Percentiles rank a stretch among this genome's conserved stretches.
These are phyloP conservation scores for Pseudogymnoascus sp. DNA, from an alignment of 2,329 filamentous ascomycete genomes.

Conservation along the genomic window DNA sequence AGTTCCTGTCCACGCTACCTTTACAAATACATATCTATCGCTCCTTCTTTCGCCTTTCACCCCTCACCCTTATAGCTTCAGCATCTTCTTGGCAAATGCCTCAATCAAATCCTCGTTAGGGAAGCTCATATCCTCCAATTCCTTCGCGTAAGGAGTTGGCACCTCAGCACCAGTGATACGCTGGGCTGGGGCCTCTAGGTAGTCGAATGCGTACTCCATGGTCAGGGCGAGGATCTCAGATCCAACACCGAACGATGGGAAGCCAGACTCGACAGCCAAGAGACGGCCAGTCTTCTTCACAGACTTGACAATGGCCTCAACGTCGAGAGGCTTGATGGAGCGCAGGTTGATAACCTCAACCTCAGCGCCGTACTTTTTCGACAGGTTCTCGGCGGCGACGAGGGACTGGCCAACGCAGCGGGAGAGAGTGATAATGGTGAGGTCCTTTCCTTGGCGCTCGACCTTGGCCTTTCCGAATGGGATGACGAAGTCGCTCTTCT, in stretches of 20 bases:
- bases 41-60: background rate
- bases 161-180: constrained; percentile 96
- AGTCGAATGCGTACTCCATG: constrained; percentile 98
- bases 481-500: constrained; percentile 93
- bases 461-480: constrained; percentile 99
- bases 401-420: constrained; percentile 92
- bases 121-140: constrained; percentile 93
- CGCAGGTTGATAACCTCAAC: constrained; percentile 97
- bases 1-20: constrained; percentile 8
- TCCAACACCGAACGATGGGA: constrained; percentile 87
- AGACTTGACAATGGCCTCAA: constrained; percentile 91
- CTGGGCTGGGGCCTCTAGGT: constrained; percentile 87
- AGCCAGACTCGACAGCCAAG: constrained; percentile 88
- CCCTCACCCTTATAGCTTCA: constrained; percentile 56
- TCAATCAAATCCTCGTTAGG: constrained; percentile 83
- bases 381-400: constrained; percentile 79
- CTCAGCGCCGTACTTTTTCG: constrained; percentile 94
- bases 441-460: constrained; percentile 88
- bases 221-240: constrained; percentile 89
- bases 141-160: constrained; percentile 88
- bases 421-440: constrained; percentile 91
- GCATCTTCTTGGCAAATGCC: constrained; percentile 80
- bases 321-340: constrained; percentile 91
- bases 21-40: constrained; percentile 8
- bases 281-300: constrained; percentile 98